A percentile compares a stretch with the other conserved stretches of the same genome.
Evolutionary conservation across 257 asterid species (phyloP).

Genomic region (Solanum lycopersicoides): DNA sequence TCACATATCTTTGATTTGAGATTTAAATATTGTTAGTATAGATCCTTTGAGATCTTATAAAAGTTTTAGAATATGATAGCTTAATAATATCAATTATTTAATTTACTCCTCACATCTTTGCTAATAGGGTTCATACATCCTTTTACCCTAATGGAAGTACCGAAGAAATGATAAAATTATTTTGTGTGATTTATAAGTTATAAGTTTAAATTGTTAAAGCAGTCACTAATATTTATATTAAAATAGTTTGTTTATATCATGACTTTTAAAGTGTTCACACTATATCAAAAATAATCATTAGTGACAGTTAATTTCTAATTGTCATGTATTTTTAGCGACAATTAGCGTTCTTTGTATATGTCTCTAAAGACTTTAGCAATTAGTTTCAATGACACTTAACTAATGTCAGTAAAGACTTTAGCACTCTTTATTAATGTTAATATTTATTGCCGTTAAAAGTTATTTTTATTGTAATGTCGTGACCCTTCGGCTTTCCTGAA

Average conservation of each 20-base stretch:
- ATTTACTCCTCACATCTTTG: neutral
- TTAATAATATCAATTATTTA: neutral
- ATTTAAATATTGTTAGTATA: neutral
- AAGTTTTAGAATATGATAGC: conserved; percentile 3
- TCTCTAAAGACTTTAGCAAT: too few species aligned
- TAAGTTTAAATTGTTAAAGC: rapidly evolving
- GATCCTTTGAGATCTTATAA: neutral
- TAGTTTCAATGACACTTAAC: too few species aligned
- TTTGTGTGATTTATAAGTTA: neutral
- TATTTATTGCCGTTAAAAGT: too few species aligned
- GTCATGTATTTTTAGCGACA: too few species aligned
- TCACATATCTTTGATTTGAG: neutral
- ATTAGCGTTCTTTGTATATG: too few species aligned
- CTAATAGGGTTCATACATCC: neutral
- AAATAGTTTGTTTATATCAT: neutral
- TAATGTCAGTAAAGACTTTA: too few species aligned
- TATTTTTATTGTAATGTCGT: too few species aligned
- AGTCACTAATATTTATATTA: neutral
- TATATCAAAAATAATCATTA: too few species aligned
- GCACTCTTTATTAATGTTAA: too few species aligned
- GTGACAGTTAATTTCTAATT: too few species aligned
- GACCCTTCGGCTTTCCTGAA: neutral
- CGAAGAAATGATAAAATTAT: rapidly evolving
- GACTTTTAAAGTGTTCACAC: neutral
- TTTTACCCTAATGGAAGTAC: neutral